A percentile compares a stretch with the other conserved stretches of the same genome.
phyloP scores from a whole-genome alignment of 306 rosid genomes.

The Hippophae gyantsensis region DNA sequence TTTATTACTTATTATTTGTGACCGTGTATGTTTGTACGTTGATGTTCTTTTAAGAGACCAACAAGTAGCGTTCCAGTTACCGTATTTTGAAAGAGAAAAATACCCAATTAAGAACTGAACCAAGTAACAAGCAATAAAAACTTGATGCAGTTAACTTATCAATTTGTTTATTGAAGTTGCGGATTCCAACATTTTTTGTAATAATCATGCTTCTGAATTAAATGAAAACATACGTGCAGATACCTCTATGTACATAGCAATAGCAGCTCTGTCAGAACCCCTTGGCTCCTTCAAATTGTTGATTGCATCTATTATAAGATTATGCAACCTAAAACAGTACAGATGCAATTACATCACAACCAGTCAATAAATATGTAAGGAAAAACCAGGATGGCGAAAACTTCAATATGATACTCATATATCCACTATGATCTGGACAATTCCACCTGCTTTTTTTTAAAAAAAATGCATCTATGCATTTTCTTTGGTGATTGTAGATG shows the following conservation, averaged over 20 bases:
- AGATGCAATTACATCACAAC: conserved; percentile 8
- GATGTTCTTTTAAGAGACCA: too few relatives aligned
- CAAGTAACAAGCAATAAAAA: too few relatives aligned
- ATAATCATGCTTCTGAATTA: background rate
- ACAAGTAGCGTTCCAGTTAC: too few relatives aligned
- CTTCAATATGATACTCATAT: conserved; percentile 1
- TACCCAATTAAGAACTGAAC: too few relatives aligned
- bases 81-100: too few relatives aligned
- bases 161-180: conserved; percentile 9
- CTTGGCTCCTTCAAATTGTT: conserved; percentile 70
- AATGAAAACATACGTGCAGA: conserved; percentile 13
- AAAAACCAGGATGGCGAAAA: conserved; percentile 7
- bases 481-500: too few relatives aligned
- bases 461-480: background rate
- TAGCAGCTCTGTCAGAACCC: conserved; percentile 81
- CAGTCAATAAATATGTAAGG: conserved; percentile 11
- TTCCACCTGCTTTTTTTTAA: background rate
- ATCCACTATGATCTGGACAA: conserved; percentile 1
- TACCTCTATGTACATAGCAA: conserved; percentile 84
- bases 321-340: conserved; percentile 65
- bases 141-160: background rate
- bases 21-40: too few relatives aligned
- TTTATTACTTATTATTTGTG: too few relatives aligned
- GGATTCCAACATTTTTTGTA: background rate
- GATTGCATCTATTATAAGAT: conserved; percentile 63